Evolutionary conservation across 2,329 filamentous ascomycete species (phyloP), one percentile per base, ranked within the genome.

Genomic region (Ampelomyces quisqualis): DNA sequence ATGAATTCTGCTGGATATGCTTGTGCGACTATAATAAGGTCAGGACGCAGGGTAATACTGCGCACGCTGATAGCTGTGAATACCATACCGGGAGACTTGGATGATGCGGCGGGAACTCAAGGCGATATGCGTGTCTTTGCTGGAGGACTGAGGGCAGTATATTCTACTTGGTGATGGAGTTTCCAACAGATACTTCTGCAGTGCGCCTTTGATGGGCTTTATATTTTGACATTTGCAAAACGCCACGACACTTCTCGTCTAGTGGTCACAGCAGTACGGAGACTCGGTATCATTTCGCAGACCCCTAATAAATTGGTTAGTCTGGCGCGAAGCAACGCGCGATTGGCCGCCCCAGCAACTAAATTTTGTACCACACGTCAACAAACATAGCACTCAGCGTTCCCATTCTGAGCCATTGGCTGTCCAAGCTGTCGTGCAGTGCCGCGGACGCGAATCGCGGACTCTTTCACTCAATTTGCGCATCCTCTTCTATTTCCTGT

Each of bases 1-100:
- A 64, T 34, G 58, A 72, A 35, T 74, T 73, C 42, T 73, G 71
- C 51, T 74, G 68, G 67, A 34, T 58, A 17, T 73, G 66, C 24
- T 40, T 65, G 26, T 63, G 53, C 5, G 47, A 55, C 11, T 69
- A 60, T 38, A 45, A 49, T 7, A 24, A 38, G n/a, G 52, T 64
- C 13, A 35, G 55, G 7, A 30, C 7, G 4, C 24, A 40, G 11
- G 57, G 58, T 2, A 64, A 64, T 34, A 17, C 39, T 5, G 49
- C 40, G 11, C 62, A 65, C 38, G 38, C 36, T 13, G 27, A n/a
- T 27, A 21, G 19, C 2, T 65, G 62, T 45, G 46, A 48, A 20
- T 58, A 60, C 23, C 47, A 59, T 32, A 39, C 48, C 15, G 30
- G 24, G 15, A 52, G 47, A 15, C 36, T 53, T 7, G 27, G 5